A percentile compares a stretch with the other conserved stretches of the same genome.
Evolutionary conservation across 192 early-diverging fungal genomes (phyloP).

Genomic region (Haplosporangium gracile): DNA sequence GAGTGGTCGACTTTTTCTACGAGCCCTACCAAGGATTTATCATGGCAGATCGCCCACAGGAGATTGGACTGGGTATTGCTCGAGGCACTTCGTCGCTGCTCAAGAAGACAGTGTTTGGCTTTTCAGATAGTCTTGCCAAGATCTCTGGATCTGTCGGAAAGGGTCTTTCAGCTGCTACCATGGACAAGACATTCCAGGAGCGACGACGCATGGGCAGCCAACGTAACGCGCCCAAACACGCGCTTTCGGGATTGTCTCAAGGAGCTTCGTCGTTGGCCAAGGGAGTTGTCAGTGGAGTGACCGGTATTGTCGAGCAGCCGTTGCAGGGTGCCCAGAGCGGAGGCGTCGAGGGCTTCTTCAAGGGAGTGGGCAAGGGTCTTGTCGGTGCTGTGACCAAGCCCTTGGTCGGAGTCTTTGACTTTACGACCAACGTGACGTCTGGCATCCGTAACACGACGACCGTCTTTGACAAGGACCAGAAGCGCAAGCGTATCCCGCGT

Average conservation of each 20-base stretch:
- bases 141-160: constrained; percentile 97
- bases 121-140: constrained; percentile 95
- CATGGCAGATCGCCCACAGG: constrained; percentile 94
- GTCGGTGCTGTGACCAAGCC: constrained; percentile 97
- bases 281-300: constrained; percentile 88
- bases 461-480: constrained; percentile 84
- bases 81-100: constrained; percentile 84
- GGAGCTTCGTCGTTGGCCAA: constrained; percentile 89
- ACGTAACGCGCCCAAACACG: constrained; percentile 92
- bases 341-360: constrained; percentile 95
- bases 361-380: constrained; percentile 93
- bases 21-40: constrained; percentile 97
- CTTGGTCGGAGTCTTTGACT: constrained; percentile 94
- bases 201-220: constrained; percentile 82
- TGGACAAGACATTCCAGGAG: constrained; percentile 93
- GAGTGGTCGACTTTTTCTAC: constrained; percentile 97
- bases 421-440: constrained; percentile 90
- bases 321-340: constrained; percentile 90
- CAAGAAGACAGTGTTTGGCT: constrained; percentile 96
- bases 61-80: constrained; percentile 92
- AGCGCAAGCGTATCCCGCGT: constrained; percentile 89
- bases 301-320: constrained; percentile 87
- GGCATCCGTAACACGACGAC: constrained; percentile 96
- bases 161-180: constrained; percentile 93
- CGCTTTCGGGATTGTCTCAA: constrained; percentile 86